A percentile compares a stretch with the other conserved stretches of the same genome.
Conservation (phyloP, 176 grass and related monocot species). For the Musa itinerans region DNA sequence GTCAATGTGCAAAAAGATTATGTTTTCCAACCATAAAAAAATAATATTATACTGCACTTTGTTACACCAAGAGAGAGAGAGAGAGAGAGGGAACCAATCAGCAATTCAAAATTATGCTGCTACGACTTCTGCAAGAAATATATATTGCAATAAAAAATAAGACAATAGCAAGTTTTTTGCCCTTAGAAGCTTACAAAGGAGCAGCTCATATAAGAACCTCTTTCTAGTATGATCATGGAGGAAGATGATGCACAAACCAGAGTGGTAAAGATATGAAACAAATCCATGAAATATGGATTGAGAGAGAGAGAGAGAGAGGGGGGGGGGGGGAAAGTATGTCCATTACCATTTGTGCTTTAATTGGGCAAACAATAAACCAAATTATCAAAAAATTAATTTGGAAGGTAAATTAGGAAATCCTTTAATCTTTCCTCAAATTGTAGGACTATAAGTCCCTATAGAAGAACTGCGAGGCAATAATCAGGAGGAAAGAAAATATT, state of each 20-base stretch:
- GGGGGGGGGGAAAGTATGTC: neutral
- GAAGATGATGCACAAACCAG: neutral
- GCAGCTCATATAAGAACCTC: neutral
- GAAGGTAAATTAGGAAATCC: neutral
- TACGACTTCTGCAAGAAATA: neutral
- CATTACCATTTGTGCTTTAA: neutral
- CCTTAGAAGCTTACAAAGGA: neutral
- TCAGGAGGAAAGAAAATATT: too few species aligned
- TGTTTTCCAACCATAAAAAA: neutral
- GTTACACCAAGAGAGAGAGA: neutral
- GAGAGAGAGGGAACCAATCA: neutral
- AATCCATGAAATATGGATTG: neutral
- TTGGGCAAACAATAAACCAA: neutral
- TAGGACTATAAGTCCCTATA: neutral
- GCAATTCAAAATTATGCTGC: neutral
- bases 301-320: neutral
- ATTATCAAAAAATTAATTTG: neutral
- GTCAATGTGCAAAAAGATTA: neutral
- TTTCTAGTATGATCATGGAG: neutral
- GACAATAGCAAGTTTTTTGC: neutral
- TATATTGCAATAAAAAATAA: neutral
- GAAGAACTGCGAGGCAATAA: neutral
- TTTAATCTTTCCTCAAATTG: neutral
- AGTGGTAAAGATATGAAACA: neutral
- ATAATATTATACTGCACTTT: conserved; percentile 12